phyloP scores from a whole-genome alignment of 1,139 yeast genomes.

The Kluyveromyces sp. region DNA sequence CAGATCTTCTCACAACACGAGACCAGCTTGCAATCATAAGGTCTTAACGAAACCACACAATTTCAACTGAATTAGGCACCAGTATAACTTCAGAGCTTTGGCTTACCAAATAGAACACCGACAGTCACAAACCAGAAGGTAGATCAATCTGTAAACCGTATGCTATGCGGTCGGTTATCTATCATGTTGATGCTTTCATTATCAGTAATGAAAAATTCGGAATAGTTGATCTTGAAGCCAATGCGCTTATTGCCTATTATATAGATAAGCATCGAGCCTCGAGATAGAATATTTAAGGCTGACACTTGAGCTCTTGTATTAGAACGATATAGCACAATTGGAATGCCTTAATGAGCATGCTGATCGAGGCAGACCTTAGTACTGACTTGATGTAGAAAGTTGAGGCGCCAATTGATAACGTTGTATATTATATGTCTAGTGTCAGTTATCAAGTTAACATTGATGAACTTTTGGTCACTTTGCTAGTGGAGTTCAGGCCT shows the following conservation, averaged over 20 bases:
- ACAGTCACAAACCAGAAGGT: too few relatives aligned
- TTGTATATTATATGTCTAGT: not conserved
- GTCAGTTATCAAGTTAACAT: constrained; percentile 4
- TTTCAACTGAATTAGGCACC: too few relatives aligned
- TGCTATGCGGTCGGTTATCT: not conserved
- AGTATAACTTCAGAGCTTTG: too few relatives aligned
- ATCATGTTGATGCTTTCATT: not conserved
- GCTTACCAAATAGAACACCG: too few relatives aligned
- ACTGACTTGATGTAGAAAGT: too few relatives aligned
- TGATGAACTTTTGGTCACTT: constrained; percentile 17
- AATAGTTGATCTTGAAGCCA: not conserved
- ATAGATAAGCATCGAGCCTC: not conserved
- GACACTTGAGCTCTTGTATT: too few relatives aligned
- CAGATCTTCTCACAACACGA: constrained; percentile 2
- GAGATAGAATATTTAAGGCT: too few relatives aligned
- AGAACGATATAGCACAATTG: too few relatives aligned
- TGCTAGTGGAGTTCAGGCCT: constrained; percentile 24
- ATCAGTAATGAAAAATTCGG: not conserved
- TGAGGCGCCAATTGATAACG: not conserved
- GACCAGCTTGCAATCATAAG: constrained; percentile 5
- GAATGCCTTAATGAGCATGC: too few relatives aligned
- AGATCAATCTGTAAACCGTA: too few relatives aligned
- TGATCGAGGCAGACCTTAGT: too few relatives aligned
- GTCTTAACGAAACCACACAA: not conserved
- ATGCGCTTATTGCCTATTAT: too few relatives aligned